phyloP scores from a whole-genome alignment of 768 basidiomycete genomes.

The Basidioascus undulatus region DNA sequence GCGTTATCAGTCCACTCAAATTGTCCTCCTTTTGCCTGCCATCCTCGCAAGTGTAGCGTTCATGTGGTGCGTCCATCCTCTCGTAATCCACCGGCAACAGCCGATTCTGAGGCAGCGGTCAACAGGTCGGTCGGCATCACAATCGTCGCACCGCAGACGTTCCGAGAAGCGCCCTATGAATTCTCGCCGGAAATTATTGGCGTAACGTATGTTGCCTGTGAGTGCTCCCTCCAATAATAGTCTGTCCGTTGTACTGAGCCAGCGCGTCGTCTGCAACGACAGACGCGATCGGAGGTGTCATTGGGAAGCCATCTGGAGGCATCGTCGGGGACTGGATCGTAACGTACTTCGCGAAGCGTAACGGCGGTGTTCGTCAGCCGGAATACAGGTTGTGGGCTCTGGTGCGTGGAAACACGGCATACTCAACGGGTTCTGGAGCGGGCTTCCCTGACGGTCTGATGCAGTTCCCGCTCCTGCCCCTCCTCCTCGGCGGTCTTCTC shows the following conservation, averaged over 20 bases:
- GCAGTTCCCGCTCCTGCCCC: background rate
- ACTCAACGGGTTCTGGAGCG: constrained; percentile 3
- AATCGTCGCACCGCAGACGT: constrained; percentile 10
- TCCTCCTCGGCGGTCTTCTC: background rate
- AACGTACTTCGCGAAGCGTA: constrained; percentile 6
- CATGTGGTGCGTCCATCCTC: background rate
- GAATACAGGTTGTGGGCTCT: constrained; percentile 10
- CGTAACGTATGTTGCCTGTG: no score
- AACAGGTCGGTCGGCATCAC: constrained; percentile 8
- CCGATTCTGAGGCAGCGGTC: background rate
- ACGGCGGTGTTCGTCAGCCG: constrained; percentile 9
- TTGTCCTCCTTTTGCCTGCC: constrained; percentile 10
- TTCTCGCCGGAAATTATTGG: no score
- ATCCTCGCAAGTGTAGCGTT: background rate
- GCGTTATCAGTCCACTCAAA: constrained; percentile 10
- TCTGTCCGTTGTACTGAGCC: no score
- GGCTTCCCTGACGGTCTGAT: background rate
- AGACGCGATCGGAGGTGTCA: background rate
- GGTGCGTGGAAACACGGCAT: constrained; percentile 16
- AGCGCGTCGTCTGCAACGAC: no score
- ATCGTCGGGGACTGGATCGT: background rate
- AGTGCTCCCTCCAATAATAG: no score
- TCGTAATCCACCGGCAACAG: no score
- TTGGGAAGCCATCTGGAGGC: background rate
- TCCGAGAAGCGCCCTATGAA: constrained; percentile 10